phyloP scores from a whole-genome alignment of 129 eudicot species.

The Chrysanthemum seticuspe region DNA sequence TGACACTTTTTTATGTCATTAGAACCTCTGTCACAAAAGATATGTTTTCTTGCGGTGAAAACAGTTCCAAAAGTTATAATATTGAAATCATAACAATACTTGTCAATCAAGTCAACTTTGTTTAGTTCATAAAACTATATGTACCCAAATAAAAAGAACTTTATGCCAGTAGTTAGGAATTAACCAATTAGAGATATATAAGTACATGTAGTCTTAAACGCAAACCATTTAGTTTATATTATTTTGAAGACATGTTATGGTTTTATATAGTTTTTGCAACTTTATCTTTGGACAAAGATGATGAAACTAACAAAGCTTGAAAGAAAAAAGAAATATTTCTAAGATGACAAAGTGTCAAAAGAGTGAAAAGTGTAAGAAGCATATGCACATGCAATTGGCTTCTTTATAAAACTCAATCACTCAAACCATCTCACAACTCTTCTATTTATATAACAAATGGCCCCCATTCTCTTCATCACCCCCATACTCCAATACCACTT shows the following conservation, averaged over 20 bases:
- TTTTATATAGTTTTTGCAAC: neutral
- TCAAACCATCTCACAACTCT: constrained; percentile 31
- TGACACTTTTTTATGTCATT: too few relatives aligned
- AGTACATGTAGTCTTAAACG: neutral
- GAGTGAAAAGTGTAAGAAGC: constrained; percentile 35
- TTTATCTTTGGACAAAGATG: constrained; percentile 18
- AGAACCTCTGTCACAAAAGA: too few relatives aligned
- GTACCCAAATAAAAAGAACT: neutral
- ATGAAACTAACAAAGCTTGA: constrained; percentile 19
- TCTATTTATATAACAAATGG: constrained; percentile 39
- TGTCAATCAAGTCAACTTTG: neutral
- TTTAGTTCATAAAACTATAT: neutral
- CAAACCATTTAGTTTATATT: neutral
- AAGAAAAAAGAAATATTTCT: neutral
- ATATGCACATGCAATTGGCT: constrained; percentile 42
- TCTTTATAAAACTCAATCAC: constrained; percentile 35
- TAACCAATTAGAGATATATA: neutral
- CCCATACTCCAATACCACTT: constrained; percentile 32
- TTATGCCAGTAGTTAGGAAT: neutral
- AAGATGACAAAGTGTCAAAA: constrained; percentile 28
- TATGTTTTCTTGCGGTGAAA: too few relatives aligned
- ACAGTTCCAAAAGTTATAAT: too few relatives aligned
- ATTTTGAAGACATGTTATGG: constrained; percentile 1
- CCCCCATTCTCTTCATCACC: constrained; percentile 41
- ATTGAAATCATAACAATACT: neutral